phyloP scores from a whole-genome alignment of 2,329 filamentous ascomycete species.

The Allantophomopsis cytisporea region DNA sequence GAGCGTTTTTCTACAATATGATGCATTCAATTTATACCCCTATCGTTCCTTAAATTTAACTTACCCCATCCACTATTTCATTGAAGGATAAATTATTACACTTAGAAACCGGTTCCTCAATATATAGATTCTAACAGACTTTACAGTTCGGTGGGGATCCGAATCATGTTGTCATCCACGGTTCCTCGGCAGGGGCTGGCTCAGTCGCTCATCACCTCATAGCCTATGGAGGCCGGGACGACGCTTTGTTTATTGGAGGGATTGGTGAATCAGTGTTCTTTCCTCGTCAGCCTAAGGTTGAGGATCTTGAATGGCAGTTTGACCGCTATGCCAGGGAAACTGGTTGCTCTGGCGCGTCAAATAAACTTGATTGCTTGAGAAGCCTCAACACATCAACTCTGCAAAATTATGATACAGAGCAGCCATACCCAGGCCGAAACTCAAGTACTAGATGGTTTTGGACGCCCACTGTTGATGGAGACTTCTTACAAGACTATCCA shows the following conservation, averaged over 20 bases:
- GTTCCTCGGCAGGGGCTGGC: slow-evolving; percentile 31
- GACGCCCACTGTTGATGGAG: slow-evolving; percentile 26
- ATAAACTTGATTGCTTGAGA: slow-evolving; percentile 22
- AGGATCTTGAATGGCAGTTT: slow-evolving; percentile 26
- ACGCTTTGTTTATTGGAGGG: slow-evolving; percentile 12
- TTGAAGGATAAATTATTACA: too few species aligned
- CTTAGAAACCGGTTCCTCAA: too few species aligned
- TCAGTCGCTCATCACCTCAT: slow-evolving; percentile 25
- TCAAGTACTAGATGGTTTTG: slow-evolving; percentile 23
- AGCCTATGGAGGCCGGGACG: slow-evolving; percentile 14
- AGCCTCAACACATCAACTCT: slow-evolving; percentile 20
- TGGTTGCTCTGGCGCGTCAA: slow-evolving; percentile 14
- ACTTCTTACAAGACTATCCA: slow-evolving; percentile 24
- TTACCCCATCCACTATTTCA: too few species aligned
- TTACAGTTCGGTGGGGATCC: slow-evolving; percentile 28
- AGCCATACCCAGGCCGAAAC: slow-evolving; percentile 21
- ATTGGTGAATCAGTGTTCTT: slow-evolving; percentile 22
- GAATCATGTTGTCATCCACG: slow-evolving; percentile 29
- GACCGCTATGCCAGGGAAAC: slow-evolving; percentile 19
- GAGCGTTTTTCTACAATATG: too few species aligned
- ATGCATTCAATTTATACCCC: too few species aligned
- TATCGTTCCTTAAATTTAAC: too few species aligned
- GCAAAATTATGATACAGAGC: slow-evolving; percentile 21
- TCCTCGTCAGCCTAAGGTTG: slow-evolving; percentile 22
- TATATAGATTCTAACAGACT: background rate